phyloP scores from a whole-genome alignment of 148 eudicot genomes.

The Rhododendron henanense region DNA sequence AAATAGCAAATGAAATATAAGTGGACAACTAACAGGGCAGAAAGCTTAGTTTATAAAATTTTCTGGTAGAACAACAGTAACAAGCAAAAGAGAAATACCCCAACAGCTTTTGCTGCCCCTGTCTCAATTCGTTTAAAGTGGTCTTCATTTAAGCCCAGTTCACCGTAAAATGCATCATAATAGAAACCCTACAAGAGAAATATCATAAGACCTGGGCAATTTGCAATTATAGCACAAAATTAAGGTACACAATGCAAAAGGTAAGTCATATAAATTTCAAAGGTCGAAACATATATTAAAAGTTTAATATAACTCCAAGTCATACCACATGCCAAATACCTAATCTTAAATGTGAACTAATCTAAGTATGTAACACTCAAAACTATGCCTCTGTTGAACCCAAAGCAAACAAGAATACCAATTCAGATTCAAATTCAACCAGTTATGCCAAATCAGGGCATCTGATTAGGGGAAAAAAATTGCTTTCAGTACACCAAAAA shows the following conservation, averaged over 20 bases:
- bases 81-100: constrained; percentile 42
- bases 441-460: neutral
- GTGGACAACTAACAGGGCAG: neutral
- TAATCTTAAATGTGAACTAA: neutral
- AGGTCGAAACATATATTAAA: neutral
- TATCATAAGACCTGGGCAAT: neutral
- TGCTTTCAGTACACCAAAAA: neutral
- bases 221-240: neutral
- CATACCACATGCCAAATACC: neutral
- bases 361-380: neutral
- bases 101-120: constrained; percentile 70
- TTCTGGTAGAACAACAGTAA: neutral
- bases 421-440: neutral
- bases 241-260: neutral
- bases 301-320: neutral
- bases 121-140: no score
- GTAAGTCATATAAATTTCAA: neutral
- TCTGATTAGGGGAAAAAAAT: neutral
- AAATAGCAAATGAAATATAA: neutral
- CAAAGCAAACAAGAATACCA: neutral
- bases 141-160: constrained; percentile 48
- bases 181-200: constrained; percentile 66
- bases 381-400: neutral
- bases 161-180: constrained; percentile 96
- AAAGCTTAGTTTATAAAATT: neutral